Evolutionary conservation across 805 yeast genomes (phyloP).

Genomic region (Candida nemodendra): DNA sequence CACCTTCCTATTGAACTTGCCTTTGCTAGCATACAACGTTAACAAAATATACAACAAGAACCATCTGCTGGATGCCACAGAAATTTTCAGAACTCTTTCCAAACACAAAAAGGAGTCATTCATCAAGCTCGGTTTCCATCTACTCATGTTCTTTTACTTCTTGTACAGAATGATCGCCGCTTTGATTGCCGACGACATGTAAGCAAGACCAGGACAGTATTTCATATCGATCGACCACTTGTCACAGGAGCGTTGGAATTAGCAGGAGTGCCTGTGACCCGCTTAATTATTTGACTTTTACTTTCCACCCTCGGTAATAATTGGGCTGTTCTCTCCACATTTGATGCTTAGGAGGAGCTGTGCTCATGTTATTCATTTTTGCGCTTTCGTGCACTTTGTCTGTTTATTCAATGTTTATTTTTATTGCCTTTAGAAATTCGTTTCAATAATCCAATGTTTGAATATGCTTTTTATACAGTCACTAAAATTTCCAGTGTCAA

Average conservation of each 20-base stretch:
- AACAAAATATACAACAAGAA: slow-evolving; percentile 77
- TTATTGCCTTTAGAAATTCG: too few species aligned
- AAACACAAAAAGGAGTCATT: slow-evolving; percentile 92
- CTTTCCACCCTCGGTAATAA: too few species aligned
- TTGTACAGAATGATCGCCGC: slow-evolving; percentile 95
- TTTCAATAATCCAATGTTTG: too few species aligned
- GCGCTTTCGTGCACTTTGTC: too few species aligned
- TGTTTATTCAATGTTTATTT: too few species aligned
- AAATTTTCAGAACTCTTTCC: slow-evolving; percentile 89
- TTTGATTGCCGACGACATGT: slow-evolving; percentile 65
- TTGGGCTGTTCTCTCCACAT: too few species aligned
- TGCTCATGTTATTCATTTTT: too few species aligned
- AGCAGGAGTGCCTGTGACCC: too few species aligned
- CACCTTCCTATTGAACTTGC: slow-evolving; percentile 77
- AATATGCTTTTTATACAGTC: neutral
- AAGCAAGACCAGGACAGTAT: neutral
- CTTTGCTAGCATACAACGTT: slow-evolving; percentile 79
- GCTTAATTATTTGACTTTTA: too few species aligned
- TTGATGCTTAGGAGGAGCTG: too few species aligned
- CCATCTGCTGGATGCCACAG: slow-evolving; percentile 93
- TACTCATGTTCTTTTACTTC: slow-evolving; percentile 91
- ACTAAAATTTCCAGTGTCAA: neutral
- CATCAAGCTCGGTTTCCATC: slow-evolving; percentile 85
- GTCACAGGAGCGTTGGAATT: too few species aligned
- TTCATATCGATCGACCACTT: too few species aligned